Base-by-base conservation (phyloP, 2,329 filamentous ascomycete species). In the Camptophora hylomeconis region DNA sequence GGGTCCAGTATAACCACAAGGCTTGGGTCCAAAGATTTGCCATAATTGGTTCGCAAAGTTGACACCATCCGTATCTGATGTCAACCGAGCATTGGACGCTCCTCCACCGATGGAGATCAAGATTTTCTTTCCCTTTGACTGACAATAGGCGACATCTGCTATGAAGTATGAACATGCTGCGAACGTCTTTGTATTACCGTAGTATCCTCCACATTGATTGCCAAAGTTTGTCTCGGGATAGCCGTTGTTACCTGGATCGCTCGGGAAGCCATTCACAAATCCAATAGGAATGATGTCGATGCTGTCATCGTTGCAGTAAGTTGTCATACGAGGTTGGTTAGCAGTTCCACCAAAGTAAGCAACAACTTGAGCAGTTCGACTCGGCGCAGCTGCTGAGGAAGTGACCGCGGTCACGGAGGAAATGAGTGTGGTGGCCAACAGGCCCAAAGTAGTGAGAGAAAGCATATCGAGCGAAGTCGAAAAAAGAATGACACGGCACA, bases 51-150 rank as follows among this genome's bases (percentile, higher is more conserved):
- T 54, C 0, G 78, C 79, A 2, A 67, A 67, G 1, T 56, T 47
- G 12, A 58, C 48, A 5, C 76, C 76, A 1, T 58, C 64, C 1
- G 52, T 39, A 2, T 57, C 41, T n/a, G 61, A 66, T 20, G 52
- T 45, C 56, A 80, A 80, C 15, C 75, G 75, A 17, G 72, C 75
- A 48, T 80, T 74, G 11, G 60, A 80, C 1, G 74, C 75, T 3
- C 71, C 71, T 17, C 80, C 78, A 11, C 77, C 79, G 24, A 84
- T 61, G 3, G 78, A 82, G 7, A 84, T 61, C 24, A 81, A 49
- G 40, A 84, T 74, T 2, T 75, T 80, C 54, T 83, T 84, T 38
- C 67, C 67, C 36, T 71, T 53, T 9, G 52, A 41, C 49, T 84
- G 78, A 53, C 79, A 86, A 7, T 61, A 52, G 11, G 48, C 49